Conservation (phyloP, 306 rosid genomes). For the Inga laurina region DNA sequence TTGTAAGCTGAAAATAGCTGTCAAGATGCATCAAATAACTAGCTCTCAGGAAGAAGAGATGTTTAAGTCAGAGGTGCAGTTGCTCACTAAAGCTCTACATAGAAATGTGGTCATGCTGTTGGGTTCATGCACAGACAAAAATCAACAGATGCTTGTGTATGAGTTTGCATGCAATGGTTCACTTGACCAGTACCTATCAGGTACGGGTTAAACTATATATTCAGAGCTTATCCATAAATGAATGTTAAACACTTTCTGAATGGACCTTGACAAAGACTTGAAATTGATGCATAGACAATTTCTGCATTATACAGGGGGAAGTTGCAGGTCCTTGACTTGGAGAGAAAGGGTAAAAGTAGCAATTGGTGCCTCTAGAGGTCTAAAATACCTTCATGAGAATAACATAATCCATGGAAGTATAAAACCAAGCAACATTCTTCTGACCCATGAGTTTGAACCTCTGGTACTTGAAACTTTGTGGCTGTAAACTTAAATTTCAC, state of each 20-base stretch:
- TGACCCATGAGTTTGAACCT: constrained; percentile 54
- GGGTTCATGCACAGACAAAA: constrained; percentile 51
- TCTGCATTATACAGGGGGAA: constrained; percentile 39
- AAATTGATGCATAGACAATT: not conserved
- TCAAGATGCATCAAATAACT: constrained; percentile 49
- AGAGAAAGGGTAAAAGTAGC: constrained; percentile 56
- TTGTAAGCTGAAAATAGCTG: constrained; percentile 47
- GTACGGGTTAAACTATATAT: constrained; percentile 31
- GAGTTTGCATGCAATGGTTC: constrained; percentile 59
- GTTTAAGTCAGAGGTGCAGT: constrained; percentile 49
- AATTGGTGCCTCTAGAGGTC: constrained; percentile 51
- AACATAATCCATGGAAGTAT: constrained; percentile 60
- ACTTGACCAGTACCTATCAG: constrained; percentile 47
- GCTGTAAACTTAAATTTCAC: not conserved
- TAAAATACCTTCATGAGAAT: constrained; percentile 51
- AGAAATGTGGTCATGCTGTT: constrained; percentile 58
- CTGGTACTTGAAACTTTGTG: constrained; percentile 39
- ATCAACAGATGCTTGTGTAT: constrained; percentile 49
- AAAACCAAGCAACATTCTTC: constrained; percentile 64
- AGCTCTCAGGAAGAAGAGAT: constrained; percentile 46
- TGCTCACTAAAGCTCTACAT: constrained; percentile 53
- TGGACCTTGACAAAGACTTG: not conserved
- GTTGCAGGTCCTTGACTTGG: constrained; percentile 47
- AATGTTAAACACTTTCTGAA: not conserved
- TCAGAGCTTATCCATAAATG: not conserved